Conservation (phyloP, 2,329 filamentous ascomycete species). For the Periconia macrospinosa region DNA sequence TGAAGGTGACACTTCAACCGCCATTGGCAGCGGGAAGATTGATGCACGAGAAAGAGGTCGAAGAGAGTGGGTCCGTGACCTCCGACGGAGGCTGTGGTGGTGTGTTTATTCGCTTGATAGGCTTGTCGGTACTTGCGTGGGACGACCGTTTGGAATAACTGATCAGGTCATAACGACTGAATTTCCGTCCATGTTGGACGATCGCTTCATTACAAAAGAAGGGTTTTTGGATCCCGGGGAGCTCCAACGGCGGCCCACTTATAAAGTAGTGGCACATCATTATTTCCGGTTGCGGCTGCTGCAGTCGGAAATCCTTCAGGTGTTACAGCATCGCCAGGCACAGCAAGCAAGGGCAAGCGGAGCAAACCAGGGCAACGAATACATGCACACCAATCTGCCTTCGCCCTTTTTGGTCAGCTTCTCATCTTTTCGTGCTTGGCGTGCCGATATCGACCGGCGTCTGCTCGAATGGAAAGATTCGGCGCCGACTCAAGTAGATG, state of each 20-base stretch:
- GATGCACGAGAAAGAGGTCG: constrained; percentile 64
- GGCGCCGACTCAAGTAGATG: constrained; percentile 75
- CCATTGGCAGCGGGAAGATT: constrained; percentile 34
- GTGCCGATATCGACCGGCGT: constrained; percentile 80
- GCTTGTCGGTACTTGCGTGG: constrained; percentile 92
- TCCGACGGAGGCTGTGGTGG: constrained; percentile 91
- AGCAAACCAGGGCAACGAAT: constrained; percentile 67
- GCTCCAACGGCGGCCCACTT: constrained; percentile 68
- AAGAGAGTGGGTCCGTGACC: constrained; percentile 81
- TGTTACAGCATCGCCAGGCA: constrained; percentile 88
- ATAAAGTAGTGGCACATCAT: constrained; percentile 88
- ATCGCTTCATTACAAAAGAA: constrained; percentile 79
- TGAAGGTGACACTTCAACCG: constrained; percentile 35
- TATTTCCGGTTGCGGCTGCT: constrained; percentile 87
- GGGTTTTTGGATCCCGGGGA: constrained; percentile 68
- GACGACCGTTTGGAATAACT: constrained; percentile 90
- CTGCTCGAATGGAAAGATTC: constrained; percentile 84
- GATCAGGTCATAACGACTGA: constrained; percentile 96
- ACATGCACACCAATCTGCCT: constrained; percentile 75
- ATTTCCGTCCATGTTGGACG: constrained; percentile 86
- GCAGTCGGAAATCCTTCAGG: constrained; percentile 93
- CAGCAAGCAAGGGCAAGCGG: constrained; percentile 71
- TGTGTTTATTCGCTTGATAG: constrained; percentile 93
- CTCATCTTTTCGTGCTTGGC: constrained; percentile 84
- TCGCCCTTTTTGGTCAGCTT: constrained; percentile 86